A percentile compares a stretch with the other conserved stretches of the same genome.
These are phyloP conservation scores for Pythium brachiatum DNA, from an alignment of 352 stramenopile species.

Conservation along the genomic window DNA sequence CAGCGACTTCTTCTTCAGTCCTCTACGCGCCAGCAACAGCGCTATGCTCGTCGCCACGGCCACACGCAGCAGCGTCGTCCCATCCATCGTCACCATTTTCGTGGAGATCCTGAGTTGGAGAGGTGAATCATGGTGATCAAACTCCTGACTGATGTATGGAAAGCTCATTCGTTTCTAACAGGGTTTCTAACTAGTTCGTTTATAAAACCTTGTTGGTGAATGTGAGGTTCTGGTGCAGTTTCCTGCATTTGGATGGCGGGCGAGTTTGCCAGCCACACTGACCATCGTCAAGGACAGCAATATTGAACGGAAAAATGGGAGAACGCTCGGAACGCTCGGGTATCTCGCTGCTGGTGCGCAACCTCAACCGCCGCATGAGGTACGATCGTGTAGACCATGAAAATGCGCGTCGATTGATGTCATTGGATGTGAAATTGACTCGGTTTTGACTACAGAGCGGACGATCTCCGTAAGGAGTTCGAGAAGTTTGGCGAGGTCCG, in stretches of 20 bases:
- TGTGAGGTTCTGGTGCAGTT: background rate
- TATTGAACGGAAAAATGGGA: slow-evolving; percentile 17
- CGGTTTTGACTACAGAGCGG: slow-evolving; percentile 40
- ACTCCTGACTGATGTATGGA: background rate
- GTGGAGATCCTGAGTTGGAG: background rate
- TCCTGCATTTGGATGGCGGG: slow-evolving; percentile 4
- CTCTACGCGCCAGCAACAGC: slow-evolving; percentile 36
- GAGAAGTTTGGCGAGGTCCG: slow-evolving; percentile 92
- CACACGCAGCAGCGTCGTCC: slow-evolving; percentile 27
- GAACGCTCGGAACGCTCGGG: slow-evolving; percentile 51
- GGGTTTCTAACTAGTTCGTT: background rate
- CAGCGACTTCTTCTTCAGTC: slow-evolving; percentile 70
- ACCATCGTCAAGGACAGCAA: background rate
- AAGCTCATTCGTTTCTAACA: background rate
- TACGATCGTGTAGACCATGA: slow-evolving; percentile 24
- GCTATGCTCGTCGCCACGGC: slow-evolving; percentile 45
- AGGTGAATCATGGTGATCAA: background rate
- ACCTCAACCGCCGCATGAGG: slow-evolving; percentile 89
- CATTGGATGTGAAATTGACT: background rate
- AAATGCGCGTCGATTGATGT: slow-evolving; percentile 2
- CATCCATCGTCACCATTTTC: background rate
- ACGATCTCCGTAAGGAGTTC: slow-evolving; percentile 92
- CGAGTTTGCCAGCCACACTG: background rate
- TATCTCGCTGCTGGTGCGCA: slow-evolving; percentile 93
- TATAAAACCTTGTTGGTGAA: background rate